Evolutionary conservation across 805 yeast species (phyloP), one percentile per base, ranked within the genome.

Genomic region (Pichia californica): DNA sequence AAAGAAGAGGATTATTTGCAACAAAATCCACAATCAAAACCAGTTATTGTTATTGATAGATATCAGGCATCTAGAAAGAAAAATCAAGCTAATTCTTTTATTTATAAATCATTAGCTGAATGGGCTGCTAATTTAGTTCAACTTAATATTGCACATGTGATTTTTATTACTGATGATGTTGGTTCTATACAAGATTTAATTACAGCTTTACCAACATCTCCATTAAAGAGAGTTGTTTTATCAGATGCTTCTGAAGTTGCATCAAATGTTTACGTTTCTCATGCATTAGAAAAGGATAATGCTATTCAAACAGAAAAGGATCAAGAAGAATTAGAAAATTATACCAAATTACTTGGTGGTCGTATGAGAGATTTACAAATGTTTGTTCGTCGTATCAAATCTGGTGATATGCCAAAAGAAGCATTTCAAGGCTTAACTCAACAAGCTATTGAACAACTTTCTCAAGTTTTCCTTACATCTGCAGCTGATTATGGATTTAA

Each of bases 281-380:
- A 71, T 25, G 85, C 80, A 49, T 61, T 83, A 16, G n/a, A 46
- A 23, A 36, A 36, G 14, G 21, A 15, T 5, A 8, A 27, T 3
- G 16, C 33, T 48, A 42, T 31, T 14, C 58, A 61, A 26, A 64
- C 58, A 23, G 54, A 59, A n/a, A 48, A 57, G 28, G 19, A 40
- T 32, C 32, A 25, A 8, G 31, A 35, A 7, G 71, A 69, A 9
- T 68, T 88, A 20, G 81, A 77, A 20, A 62, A 66, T 5, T 73
- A 81, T 27, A 64, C 89, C 28, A 77, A 68, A 23, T 94, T 95
- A 11, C 64, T 93, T 23, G 99, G 99, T 18, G 99, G 99, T 32
- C 78, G 99, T 49, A 84, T 91, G 89, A 71, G 88, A 36, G 99
- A 93, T 61, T 69, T 93, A 40, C 96, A 93, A 62, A 82, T 91